phyloP scores from a whole-genome alignment of 169 alveolate species.

The Plasmodium reichenowi region DNA sequence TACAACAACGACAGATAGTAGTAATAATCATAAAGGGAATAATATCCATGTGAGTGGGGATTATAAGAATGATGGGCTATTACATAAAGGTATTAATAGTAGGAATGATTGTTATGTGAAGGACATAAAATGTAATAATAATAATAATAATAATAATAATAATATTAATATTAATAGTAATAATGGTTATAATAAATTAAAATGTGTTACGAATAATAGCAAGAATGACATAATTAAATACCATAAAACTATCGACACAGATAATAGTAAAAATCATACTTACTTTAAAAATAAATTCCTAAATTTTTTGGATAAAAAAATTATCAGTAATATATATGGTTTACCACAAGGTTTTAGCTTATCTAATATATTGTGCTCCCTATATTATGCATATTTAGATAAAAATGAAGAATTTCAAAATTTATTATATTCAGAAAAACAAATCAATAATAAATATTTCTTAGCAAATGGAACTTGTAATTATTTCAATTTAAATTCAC shows the following conservation, averaged over 20 bases:
- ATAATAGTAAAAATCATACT: slow-evolving; percentile 5
- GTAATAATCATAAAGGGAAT: too few species aligned
- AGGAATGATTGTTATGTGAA: too few species aligned
- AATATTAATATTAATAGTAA: not conserved
- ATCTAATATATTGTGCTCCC: slow-evolving; percentile 66
- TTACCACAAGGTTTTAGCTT: slow-evolving; percentile 73
- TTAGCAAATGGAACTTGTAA: not conserved
- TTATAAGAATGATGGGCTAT: too few species aligned
- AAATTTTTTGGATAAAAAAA: slow-evolving; percentile 57
- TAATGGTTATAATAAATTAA: not conserved
- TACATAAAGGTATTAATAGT: too few species aligned
- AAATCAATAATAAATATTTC: not conserved
- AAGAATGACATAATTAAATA: not conserved
- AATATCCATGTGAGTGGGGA: too few species aligned
- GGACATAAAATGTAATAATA: not conserved
- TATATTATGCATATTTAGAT: slow-evolving; percentile 73
- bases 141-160: not conserved
- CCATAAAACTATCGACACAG: not conserved
- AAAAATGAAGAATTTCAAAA: slow-evolving; percentile 76
- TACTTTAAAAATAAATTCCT: slow-evolving; percentile 27
- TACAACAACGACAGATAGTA: too few species aligned
- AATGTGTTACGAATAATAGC: not conserved
- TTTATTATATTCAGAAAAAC: slow-evolving; percentile 22
- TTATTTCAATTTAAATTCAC: slow-evolving; percentile 32
- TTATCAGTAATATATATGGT: slow-evolving; percentile 65